phyloP scores from a whole-genome alignment of 257 asterid species.

The Linaria vulgaris region DNA sequence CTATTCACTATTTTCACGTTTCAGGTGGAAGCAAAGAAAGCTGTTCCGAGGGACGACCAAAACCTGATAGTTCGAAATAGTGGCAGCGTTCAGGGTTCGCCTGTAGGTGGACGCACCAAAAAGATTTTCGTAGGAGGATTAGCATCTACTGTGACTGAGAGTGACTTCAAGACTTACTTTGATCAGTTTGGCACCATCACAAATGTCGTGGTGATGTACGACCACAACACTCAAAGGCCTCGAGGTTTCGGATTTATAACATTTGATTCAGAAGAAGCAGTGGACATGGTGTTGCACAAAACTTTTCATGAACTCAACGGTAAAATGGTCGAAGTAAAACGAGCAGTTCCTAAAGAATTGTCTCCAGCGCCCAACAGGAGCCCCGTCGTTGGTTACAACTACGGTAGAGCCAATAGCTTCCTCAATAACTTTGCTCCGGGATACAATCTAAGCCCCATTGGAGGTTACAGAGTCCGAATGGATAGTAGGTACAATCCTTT shows the following conservation, averaged over 20 bases:
- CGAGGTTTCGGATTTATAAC: constrained; percentile 94
- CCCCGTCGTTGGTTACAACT: constrained; percentile 40
- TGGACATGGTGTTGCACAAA: constrained; percentile 64
- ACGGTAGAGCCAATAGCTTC: constrained; percentile 44
- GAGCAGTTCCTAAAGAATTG: constrained; percentile 62
- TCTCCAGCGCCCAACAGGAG: constrained; percentile 48
- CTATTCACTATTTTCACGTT: constrained; percentile 13
- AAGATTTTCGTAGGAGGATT: constrained; percentile 91
- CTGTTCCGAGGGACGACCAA: constrained; percentile 85
- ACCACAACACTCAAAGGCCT: constrained; percentile 90
- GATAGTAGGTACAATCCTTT: constrained; percentile 66
- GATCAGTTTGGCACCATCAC: constrained; percentile 75
- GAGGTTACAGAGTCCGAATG: constrained; percentile 46
- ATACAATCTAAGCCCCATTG: constrained; percentile 40
- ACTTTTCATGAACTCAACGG: constrained; percentile 84
- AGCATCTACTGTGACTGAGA: constrained; percentile 78
- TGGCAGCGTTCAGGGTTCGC: constrained; percentile 66
- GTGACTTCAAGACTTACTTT: constrained; percentile 77
- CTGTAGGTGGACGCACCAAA: constrained; percentile 66
- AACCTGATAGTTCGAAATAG: constrained; percentile 34
- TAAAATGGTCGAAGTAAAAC: constrained; percentile 85
- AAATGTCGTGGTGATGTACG: constrained; percentile 92
- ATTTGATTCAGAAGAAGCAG: constrained; percentile 77
- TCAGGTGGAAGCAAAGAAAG: constrained; percentile 94
- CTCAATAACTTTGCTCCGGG: constrained; percentile 51